Evolutionary conservation across 2,329 filamentous ascomycete genomes (phyloP).

Genomic region (Gnomoniopsis sp.): DNA sequence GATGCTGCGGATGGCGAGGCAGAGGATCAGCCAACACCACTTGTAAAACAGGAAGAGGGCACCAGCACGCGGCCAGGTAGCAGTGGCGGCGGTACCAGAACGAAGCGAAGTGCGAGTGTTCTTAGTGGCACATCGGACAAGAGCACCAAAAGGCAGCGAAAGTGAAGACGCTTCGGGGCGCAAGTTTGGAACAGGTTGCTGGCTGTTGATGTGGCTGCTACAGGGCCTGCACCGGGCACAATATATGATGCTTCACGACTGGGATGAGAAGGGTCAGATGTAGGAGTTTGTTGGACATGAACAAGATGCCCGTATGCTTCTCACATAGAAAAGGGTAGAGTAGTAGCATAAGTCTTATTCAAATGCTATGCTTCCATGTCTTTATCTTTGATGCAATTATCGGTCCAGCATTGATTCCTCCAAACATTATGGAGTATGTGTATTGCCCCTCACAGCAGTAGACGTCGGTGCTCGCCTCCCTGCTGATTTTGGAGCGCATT

Average conservation of each 20-base stretch:
- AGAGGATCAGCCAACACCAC: conserved; percentile 18
- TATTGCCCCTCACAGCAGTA: too few species aligned
- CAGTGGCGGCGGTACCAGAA: conserved; percentile 36
- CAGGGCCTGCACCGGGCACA: not conserved
- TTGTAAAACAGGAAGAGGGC: conserved; percentile 25
- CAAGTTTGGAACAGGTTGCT: not conserved
- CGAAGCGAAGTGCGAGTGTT: conserved; percentile 82
- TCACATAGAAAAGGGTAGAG: not conserved
- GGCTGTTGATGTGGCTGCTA: not conserved
- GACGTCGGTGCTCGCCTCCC: not conserved
- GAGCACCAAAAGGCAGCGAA: conserved; percentile 56
- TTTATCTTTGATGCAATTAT: not conserved
- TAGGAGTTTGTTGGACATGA: not conserved
- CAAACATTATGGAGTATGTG: not conserved
- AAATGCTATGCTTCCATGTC: not conserved
- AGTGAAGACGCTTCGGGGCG: conserved; percentile 31
- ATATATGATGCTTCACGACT: not conserved
- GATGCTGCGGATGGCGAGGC: conserved; percentile 1
- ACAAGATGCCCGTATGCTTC: not conserved
- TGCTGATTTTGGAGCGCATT: not conserved
- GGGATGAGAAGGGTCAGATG: not conserved
- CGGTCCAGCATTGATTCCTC: not conserved
- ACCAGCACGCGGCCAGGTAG: conserved; percentile 31
- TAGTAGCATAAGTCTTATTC: not conserved
- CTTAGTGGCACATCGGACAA: conserved; percentile 68